Percentiles rank a stretch among this genome's conserved stretches.
These are phyloP conservation scores for Malassezia arunalokei DNA, from an alignment of 1,284 basidiomycete genomes.

Conservation along the genomic window DNA sequence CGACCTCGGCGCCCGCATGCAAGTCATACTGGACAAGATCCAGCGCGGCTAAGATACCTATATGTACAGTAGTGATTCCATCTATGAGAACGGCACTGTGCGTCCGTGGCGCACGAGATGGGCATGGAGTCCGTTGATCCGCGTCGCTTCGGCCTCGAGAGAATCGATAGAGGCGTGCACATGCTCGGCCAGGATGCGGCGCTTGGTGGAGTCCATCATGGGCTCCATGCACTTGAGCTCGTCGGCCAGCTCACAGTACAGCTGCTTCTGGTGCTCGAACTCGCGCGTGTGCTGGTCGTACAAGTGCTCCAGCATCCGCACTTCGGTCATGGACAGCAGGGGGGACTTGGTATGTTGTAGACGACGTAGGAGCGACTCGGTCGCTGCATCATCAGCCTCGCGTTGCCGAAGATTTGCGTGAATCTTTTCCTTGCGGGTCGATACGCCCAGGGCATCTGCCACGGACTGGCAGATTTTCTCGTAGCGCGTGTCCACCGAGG, in stretches of 20 bases:
- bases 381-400: slow-evolving; percentile 8
- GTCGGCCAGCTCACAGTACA: slow-evolving; percentile 41
- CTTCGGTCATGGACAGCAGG: not conserved
- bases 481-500: slow-evolving; percentile 11
- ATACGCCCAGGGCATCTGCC: slow-evolving; percentile 11
- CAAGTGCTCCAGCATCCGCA: slow-evolving; percentile 13
- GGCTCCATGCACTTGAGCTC: slow-evolving; percentile 37
- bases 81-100: not conserved
- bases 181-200: slow-evolving; percentile 33
- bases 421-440: slow-evolving; percentile 4
- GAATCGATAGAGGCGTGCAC: slow-evolving; percentile 37
- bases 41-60: not conserved
- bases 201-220: slow-evolving; percentile 23
- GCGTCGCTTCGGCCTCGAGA: slow-evolving; percentile 33
- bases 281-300: slow-evolving; percentile 37
- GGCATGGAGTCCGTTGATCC: slow-evolving; percentile 24
- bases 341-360: slow-evolving; percentile 1
- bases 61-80: not conserved
- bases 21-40: slow-evolving; percentile 43
- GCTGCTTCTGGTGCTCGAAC: slow-evolving; percentile 34
- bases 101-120: slow-evolving; percentile 8
- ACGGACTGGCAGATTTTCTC: slow-evolving; percentile 13
- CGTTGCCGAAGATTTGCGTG: slow-evolving; percentile 6
- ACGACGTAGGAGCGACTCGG: slow-evolving; percentile 7
- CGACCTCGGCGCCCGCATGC: slow-evolving; percentile 38